These are phyloP conservation scores for Volvox reticuliferus DNA, from an alignment of 139 green algal genomes.

Conservation along the genomic window DNA sequence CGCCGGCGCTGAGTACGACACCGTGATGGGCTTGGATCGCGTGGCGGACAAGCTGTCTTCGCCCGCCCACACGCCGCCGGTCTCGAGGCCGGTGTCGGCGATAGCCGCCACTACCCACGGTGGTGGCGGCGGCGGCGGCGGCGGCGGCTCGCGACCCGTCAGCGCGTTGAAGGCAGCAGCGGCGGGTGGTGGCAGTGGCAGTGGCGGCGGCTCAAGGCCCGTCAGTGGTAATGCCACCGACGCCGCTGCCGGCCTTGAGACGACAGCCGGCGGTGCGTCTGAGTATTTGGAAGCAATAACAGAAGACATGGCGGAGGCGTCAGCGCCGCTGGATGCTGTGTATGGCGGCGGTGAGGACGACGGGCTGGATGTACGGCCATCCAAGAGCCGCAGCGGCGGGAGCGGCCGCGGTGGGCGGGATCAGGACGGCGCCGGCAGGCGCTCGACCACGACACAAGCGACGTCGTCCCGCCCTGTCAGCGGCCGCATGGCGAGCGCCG, in stretches of 20 bases:
- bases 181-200: not conserved
- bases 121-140: too few relatives aligned
- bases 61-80: not conserved
- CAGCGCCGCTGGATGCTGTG: slow-evolving; percentile 14
- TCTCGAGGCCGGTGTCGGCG: not conserved
- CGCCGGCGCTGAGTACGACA: slow-evolving; percentile 22
- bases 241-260: not conserved
- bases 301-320: slow-evolving; percentile 31
- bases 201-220: not conserved
- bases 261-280: not conserved
- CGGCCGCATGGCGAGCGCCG: not conserved
- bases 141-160: not conserved
- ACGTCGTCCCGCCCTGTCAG: not conserved
- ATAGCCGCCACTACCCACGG: not conserved
- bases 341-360: slow-evolving; percentile 21
- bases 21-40: not conserved
- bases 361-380: slow-evolving; percentile 38
- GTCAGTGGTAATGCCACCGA: not conserved
- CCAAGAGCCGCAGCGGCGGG: not conserved
- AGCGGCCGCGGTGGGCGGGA: not conserved
- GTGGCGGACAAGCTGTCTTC: slow-evolving; percentile 19
- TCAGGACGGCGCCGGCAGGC: slow-evolving; percentile 13
- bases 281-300: slow-evolving; percentile 32
- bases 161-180: not conserved
- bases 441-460: not conserved